These are phyloP conservation scores for Cytospora chrysosperma DNA, from an alignment of 2,329 filamentous ascomycete species.

Conservation along the genomic window DNA sequence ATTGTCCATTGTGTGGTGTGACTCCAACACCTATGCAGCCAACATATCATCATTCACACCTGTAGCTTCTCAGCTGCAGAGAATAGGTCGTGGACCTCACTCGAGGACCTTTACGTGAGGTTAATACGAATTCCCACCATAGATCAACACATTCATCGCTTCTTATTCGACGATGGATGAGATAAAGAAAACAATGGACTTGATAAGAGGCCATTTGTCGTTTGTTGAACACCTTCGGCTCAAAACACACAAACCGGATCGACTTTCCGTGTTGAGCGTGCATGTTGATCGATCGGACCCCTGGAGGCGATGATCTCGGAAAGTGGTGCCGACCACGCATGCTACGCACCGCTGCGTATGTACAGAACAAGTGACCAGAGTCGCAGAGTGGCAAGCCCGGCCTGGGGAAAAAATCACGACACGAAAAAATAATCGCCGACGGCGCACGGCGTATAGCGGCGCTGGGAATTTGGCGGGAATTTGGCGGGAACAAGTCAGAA, in stretches of 20 bases:
- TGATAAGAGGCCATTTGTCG: background rate
- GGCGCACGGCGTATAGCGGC: background rate
- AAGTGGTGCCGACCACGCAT: background rate
- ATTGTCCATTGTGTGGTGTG: slow-evolving; percentile 1
- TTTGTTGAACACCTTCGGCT: too few species aligned
- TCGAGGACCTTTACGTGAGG: background rate
- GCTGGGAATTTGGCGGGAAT: background rate
- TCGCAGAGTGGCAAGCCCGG: background rate
- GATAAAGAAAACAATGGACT: background rate
- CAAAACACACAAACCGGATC: background rate
- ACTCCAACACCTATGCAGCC: background rate
- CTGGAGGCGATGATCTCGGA: background rate
- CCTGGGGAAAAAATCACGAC: too few species aligned
- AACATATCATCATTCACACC: background rate
- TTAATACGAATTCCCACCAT: background rate
- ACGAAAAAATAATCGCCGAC: too few species aligned
- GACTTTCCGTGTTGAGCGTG: background rate
- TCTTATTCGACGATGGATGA: background rate
- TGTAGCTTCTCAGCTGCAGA: background rate
- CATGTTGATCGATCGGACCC: background rate
- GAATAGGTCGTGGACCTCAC: background rate
- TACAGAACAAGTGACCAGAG: background rate
- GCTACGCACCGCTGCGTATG: background rate
- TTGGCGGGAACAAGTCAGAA: background rate
- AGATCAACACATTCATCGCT: background rate